A percentile compares a stretch with the other conserved stretches of the same genome.
These are phyloP conservation scores for Venturia aucupariae DNA, from an alignment of 2,329 filamentous ascomycete genomes.

Conservation along the genomic window DNA sequence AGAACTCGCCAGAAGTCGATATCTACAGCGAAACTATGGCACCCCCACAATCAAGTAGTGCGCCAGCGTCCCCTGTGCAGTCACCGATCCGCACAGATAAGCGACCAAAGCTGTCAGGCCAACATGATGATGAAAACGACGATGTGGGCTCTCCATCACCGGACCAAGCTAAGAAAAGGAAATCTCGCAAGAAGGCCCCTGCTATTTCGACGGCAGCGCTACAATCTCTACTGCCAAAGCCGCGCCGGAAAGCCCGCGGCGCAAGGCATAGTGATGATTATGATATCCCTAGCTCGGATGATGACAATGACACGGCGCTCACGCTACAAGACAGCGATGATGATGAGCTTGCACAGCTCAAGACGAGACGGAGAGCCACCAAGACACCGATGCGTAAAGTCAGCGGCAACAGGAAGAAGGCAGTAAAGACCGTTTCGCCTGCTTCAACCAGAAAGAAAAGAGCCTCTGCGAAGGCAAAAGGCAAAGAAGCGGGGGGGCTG, in stretches of 20 bases:
- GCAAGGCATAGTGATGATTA: slow-evolving; percentile 28
- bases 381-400: slow-evolving; percentile 18
- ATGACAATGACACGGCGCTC: slow-evolving; percentile 17
- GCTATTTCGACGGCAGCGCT: slow-evolving; percentile 34
- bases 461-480: neutral
- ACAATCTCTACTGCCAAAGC: slow-evolving; percentile 36
- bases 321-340: slow-evolving; percentile 18
- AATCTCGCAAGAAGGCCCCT: slow-evolving; percentile 16
- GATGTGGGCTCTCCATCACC: neutral
- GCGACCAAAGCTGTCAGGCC: neutral
- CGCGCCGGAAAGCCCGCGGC: slow-evolving; percentile 15
- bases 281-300: slow-evolving; percentile 30
- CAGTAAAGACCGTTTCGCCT: neutral
- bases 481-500: neutral
- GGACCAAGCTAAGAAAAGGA: neutral
- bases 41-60: slow-evolving; percentile 36
- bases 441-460: slow-evolving; percentile 17
- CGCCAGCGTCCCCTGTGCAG: slow-evolving; percentile 14
- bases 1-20: slow-evolving; percentile 23
- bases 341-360: slow-evolving; percentile 29
- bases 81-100: neutral
- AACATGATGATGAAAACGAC: neutral
- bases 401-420: slow-evolving; percentile 19
- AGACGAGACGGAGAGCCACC: neutral
- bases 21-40: slow-evolving; percentile 34